Base-by-base conservation (phyloP, 495 filamentous ascomycete species). In the Pyrenula massariospora region DNA sequence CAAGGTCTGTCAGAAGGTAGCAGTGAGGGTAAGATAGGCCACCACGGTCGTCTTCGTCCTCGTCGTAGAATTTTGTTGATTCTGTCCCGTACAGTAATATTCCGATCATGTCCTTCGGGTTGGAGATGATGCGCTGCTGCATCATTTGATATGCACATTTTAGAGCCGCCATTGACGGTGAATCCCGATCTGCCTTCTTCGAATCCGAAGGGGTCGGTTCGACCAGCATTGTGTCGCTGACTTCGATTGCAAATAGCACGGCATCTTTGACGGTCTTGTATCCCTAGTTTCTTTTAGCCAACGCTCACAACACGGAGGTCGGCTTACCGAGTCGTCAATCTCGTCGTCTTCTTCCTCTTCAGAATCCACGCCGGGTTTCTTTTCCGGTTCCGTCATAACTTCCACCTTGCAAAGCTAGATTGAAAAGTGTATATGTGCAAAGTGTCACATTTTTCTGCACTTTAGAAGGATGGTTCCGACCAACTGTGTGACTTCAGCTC, bases 81-180 rank as follows among this genome's bases (percentile, higher is more conserved):
- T 94, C 77, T 0, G 92, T 97, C 12, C 91, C 90, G 59, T 93
- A 97, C 8, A 99, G 79, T n/a, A 99, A 67, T 10, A 99, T 85
- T 2, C 92, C 92, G 75, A 99, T 96, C 92, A 96, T 95, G 62
- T 97, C 93, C 64, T 84, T 89, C 0, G 94, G 94, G 59, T 91
- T 91, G 1, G 91, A 91, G 64, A 99, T 96, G 62, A 99, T 96
- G 57, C 94, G 85, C 70, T 96, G 92, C 71, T 96, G 91, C 86
- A 97, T 96, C 55, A 99, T 77, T 55, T 87, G 80, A 62, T 95
- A 94, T 54, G 94, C 92, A 65, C 91, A 96, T 75, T 95, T 95
- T 23, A 99, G 75, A 5, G 94, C 91, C 19, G 94, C 91, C 1
- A 83, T 78, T 1, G 84, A 73, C 1, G 91, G 82, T 21, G 83